Evolutionary conservation across 2,329 filamentous ascomycete species (phyloP), one percentile per base, ranked within the genome.

Genomic region (Sphaerostilbella broomeana): DNA sequence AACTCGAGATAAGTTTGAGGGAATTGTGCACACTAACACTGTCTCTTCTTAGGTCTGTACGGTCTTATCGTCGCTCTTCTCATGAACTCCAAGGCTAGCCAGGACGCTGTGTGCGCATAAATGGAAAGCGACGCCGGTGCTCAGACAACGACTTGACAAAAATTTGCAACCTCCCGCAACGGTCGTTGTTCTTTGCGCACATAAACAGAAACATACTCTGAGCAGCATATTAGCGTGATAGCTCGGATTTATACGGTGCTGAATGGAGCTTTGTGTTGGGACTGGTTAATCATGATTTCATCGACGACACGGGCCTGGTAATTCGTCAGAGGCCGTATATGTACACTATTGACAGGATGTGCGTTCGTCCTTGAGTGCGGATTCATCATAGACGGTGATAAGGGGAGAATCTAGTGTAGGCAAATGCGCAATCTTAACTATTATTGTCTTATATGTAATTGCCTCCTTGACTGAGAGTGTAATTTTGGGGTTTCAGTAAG

Each of bases 41-140:
- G 35, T 13, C 16, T 9, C 30, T 2, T 18, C 9, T 5, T 47
- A 92, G 86, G 90, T 92, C 86, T 98, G 44, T 98, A 98, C 73
- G 92, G 92, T 65, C 78, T 98, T 59, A 98, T 98, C 65, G 92
- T 98, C 53, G 92, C 92, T 50, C 84, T 98, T 61, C 81, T 98
- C 62, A 98, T 98, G 94, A 98, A 97, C 85, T 94, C 92, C 44
- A 94, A 92, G 74, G 85, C 84, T 26, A 68, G 68, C 45, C 68
- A 79, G 53, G 76, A 81, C 56, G 74, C 73, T 53, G 61, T 52
- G 45, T 88, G 84, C 67, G 27, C 32, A 33, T 41, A 44, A 22
- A 16, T 16, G 18, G 19, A 27, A 13, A 2, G 9, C 19, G 15
- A 32, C 20, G 13, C 19, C 16, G 4, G 32, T 27, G 42, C 27